Percentiles rank a stretch among this genome's conserved stretches.
Conservation (phyloP, 1,284 basidiomycete genomes). For the Pyrrhoderma noxium region DNA sequence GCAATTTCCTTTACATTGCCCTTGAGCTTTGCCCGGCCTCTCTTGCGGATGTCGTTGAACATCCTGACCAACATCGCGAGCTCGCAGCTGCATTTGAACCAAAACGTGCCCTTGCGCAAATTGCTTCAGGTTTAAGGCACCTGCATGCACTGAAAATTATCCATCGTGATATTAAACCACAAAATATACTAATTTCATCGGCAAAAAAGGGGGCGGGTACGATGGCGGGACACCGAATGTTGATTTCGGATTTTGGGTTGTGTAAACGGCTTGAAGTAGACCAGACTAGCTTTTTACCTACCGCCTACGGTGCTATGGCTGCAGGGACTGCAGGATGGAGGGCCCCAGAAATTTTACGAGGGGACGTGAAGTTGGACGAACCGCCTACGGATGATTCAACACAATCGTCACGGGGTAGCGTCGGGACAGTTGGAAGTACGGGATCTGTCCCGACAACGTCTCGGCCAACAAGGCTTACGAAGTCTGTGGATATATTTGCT, state of each 20-base stretch:
- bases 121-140: constrained; percentile 84
- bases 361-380: constrained; percentile 86
- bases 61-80: constrained; percentile 65
- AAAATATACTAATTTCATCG: constrained; percentile 90
- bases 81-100: constrained; percentile 70
- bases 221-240: constrained; percentile 66
- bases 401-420: constrained; percentile 52
- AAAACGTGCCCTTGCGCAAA: constrained; percentile 83
- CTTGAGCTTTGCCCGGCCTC: constrained; percentile 95
- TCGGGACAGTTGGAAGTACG: constrained; percentile 36
- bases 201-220: constrained; percentile 50
- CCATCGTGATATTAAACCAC: constrained; percentile 97
- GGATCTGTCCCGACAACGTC: constrained; percentile 38
- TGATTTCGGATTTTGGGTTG: constrained; percentile 93
- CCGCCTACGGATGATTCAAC: constrained; percentile 55
- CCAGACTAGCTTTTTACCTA: constrained; percentile 87
- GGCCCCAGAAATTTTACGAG: constrained; percentile 87
- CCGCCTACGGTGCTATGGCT: constrained; percentile 72
- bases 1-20: constrained; percentile 95
- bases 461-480: constrained; percentile 69
- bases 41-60: constrained; percentile 88
- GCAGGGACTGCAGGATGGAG: constrained; percentile 94
- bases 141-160: constrained; percentile 94
- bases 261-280: constrained; percentile 90
- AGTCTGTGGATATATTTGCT: constrained; percentile 91